Evolutionary conservation across 1,139 yeast species (phyloP).

Genomic region (Candida sojae): DNA sequence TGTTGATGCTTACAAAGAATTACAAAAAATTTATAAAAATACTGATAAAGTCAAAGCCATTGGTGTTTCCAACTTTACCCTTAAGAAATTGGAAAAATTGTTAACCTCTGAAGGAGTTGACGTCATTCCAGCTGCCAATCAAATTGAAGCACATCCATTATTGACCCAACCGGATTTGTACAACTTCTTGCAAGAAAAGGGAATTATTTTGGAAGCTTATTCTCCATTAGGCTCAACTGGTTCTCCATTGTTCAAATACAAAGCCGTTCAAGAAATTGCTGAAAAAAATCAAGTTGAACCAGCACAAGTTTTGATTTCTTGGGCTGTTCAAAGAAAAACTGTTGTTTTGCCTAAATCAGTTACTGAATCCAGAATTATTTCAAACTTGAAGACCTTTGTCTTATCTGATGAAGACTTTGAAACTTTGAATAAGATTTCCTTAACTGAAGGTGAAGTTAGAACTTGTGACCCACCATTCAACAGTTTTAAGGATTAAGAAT

Average conservation of each 20-base stretch:
- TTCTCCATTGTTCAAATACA: conserved; percentile 52
- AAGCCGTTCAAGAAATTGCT: conserved; percentile 42
- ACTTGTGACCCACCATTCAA: conserved; percentile 29
- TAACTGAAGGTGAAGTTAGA: conserved; percentile 32
- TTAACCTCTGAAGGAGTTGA: conserved; percentile 47
- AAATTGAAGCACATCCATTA: conserved; percentile 62
- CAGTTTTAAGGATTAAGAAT: conserved; percentile 18
- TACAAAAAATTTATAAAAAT: conserved; percentile 59
- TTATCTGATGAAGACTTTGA: conserved; percentile 36
- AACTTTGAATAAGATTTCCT: conserved; percentile 30
- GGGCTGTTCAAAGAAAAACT: conserved; percentile 54
- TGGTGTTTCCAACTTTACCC: conserved; percentile 63
- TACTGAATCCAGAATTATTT: conserved; percentile 33
- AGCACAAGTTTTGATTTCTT: conserved; percentile 51
- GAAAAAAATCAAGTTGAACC: conserved; percentile 44
- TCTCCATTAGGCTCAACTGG: conserved; percentile 62
- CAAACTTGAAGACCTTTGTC: conserved; percentile 32
- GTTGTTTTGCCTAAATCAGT: conserved; percentile 59
- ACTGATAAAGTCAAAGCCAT: conserved; percentile 60
- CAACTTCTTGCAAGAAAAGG: conserved; percentile 42
- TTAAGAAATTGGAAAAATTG: conserved; percentile 45
- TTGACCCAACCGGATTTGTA: conserved; percentile 54
- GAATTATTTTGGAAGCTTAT: conserved; percentile 55
- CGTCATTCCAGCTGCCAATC: conserved; percentile 53
- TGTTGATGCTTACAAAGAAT: conserved; percentile 66